Conservation (phyloP, 1,284 basidiomycete genomes). For the Fomitiporia mediterranea region DNA sequence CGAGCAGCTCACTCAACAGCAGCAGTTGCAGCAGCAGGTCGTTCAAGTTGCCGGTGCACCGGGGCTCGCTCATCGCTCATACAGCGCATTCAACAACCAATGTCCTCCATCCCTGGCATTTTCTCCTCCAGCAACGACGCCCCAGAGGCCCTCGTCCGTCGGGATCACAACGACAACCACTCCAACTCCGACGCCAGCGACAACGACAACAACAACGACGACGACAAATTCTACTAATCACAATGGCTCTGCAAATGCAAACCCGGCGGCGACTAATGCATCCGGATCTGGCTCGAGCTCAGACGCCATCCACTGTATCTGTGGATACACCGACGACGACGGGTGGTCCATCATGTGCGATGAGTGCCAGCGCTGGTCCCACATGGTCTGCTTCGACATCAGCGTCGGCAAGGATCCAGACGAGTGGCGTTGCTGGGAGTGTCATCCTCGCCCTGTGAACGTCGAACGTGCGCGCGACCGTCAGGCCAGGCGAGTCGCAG, state of each 20-base stretch:
- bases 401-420: constrained; percentile 63
- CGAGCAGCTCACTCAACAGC: background rate
- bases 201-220: constrained; percentile 21
- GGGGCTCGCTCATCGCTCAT: background rate
- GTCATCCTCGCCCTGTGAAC: constrained; percentile 45
- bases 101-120: background rate
- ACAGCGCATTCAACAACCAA: background rate
- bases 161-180: constrained; percentile 20
- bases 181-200: constrained; percentile 21
- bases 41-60: background rate
- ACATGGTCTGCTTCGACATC: constrained; percentile 83
- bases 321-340: constrained; percentile 73
- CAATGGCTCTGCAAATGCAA: background rate
- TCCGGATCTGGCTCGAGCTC: constrained; percentile 28
- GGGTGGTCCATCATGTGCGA: constrained; percentile 94
- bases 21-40: too few species aligned
- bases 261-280: background rate
- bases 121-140: constrained; percentile 19
- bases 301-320: constrained; percentile 66
- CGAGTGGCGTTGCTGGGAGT: constrained; percentile 62
- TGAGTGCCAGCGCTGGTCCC: constrained; percentile 85
- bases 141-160: background rate
- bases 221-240: background rate
- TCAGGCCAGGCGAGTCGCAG: constrained; percentile 37
- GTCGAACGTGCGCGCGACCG: background rate